Evolutionary conservation across 805 yeast species (phyloP).

Genomic region (Babjeviella inositovora): DNA sequence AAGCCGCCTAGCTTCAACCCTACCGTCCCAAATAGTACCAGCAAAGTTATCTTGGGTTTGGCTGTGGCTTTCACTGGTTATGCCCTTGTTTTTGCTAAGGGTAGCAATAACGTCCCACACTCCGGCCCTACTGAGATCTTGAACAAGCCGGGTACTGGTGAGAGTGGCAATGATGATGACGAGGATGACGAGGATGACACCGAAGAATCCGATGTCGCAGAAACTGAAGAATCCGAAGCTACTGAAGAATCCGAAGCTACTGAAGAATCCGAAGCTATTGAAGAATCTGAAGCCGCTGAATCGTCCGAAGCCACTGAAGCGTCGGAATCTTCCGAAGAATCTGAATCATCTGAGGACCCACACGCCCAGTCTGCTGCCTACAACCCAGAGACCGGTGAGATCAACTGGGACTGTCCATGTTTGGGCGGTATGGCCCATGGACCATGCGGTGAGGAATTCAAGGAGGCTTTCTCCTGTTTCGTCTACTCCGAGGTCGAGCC

Average conservation of each 20-base stretch:
- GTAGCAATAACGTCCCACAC: no score
- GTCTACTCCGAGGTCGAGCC: conserved; percentile 91
- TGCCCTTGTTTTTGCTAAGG: no score
- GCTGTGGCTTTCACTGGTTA: no score
- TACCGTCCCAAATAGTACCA: no score
- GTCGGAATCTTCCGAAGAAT: conserved; percentile 1
- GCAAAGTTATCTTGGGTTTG: no score
- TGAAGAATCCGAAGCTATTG: conserved; percentile 1
- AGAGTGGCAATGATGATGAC: no score
- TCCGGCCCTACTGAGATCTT: no score
- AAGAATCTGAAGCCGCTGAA: conserved; percentile 1
- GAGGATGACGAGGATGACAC: no score
- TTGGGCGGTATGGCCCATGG: conserved; percentile 98
- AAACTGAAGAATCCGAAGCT: conserved; percentile 1
- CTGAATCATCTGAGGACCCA: conserved; percentile 10
- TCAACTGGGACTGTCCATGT: conserved; percentile 99
- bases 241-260: conserved; percentile 1
- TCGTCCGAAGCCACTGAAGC: conserved; percentile 1
- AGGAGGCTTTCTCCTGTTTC: conserved; percentile 88
- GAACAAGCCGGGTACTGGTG: no score
- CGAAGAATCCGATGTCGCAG: conserved; percentile 12
- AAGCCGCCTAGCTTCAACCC: no score
- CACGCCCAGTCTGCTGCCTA: conserved; percentile 52
- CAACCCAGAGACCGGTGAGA: conserved; percentile 95
- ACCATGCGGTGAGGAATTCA: conserved; percentile 94